Evolutionary conservation across 2,329 filamentous ascomycete genomes (phyloP), one percentile per base, ranked within the genome.

Genomic region (Sarocladium oryzae): DNA sequence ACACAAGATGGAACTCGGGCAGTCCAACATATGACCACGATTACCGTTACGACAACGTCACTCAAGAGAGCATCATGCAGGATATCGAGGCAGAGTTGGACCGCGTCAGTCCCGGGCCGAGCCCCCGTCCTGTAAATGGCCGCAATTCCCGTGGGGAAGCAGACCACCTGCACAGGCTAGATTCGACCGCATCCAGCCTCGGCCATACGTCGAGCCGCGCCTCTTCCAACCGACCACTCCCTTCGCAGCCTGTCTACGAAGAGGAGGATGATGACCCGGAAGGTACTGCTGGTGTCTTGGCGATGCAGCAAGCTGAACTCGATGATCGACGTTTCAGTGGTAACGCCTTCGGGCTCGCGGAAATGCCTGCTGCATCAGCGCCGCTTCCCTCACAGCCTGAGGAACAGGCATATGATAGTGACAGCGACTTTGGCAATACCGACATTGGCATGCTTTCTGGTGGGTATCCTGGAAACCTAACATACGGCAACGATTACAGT

Each of bases 191-290:
- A 6, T 76, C 71, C n/a, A 79, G 74, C 15, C 62, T 63, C 30
- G 60, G 59, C 4, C 58, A 56, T 13, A 18, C 58, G 6, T 56
- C 55, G 9, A 58, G 58, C 49, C 58, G 59, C 26, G 20, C 15
- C 4, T 54, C 58, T 15, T 54, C 50, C 2, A 38, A 38, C 32
- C 49, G 52, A 26, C 32, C 52, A 2, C 20, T 28, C 2, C 26
- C n/a, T 13, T 38, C 49, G 16, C 49, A 41, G 18, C 49, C 36
- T 56, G 69, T 45, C 24, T 37, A 75, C 32, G 72, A 77, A 24
- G 77, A 76, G 11, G 86, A 92, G 51, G 89, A 95, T 48, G 95
- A 89, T 62, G 92, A 97, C 62, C 83, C 87, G 0, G 92, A 96
- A 66, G 92, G 87, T 18, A 84, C 86, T 35, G 89, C 89, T 54